Evolutionary conservation across 129 eudicot genomes (phyloP).

Genomic region (Logfia minima): DNA sequence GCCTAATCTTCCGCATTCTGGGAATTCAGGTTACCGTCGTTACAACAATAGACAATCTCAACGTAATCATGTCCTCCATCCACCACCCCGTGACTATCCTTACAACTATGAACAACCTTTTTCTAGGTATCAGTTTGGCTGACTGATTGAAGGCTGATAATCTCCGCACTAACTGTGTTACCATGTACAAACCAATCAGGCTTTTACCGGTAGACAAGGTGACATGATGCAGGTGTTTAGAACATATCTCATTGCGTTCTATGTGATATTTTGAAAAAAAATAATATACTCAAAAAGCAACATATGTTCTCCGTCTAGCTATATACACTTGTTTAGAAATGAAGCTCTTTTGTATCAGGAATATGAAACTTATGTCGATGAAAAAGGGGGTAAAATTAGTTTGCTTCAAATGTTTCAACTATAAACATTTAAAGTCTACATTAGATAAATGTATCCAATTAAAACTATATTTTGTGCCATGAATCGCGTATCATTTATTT

Average conservation of each 20-base stretch:
- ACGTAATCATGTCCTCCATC: conserved; percentile 10
- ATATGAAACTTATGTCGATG: too few relatives aligned
- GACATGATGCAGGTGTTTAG: neutral
- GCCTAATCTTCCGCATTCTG: neutral
- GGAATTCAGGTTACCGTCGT: neutral
- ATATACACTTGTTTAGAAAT: too few relatives aligned
- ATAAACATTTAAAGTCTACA: too few relatives aligned
- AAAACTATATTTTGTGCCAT: too few relatives aligned
- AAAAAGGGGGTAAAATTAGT: too few relatives aligned
- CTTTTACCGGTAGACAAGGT: neutral
- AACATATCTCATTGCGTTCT: neutral
- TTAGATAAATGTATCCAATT: too few relatives aligned
- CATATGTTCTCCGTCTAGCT: too few relatives aligned
- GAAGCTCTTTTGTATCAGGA: too few relatives aligned
- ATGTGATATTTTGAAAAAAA: neutral
- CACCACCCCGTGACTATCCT: neutral
- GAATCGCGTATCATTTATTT: too few relatives aligned
- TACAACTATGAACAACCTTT: conserved; percentile 9
- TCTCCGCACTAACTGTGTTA: neutral
- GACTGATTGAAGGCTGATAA: neutral
- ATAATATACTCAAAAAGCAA: too few relatives aligned
- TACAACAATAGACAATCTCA: neutral
- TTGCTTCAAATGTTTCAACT: too few relatives aligned
- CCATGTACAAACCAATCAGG: neutral
- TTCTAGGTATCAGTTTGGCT: conserved; percentile 18